Evolutionary conservation across 352 stramenopile species (phyloP).

Genomic region (Blastocystis sp.): DNA sequence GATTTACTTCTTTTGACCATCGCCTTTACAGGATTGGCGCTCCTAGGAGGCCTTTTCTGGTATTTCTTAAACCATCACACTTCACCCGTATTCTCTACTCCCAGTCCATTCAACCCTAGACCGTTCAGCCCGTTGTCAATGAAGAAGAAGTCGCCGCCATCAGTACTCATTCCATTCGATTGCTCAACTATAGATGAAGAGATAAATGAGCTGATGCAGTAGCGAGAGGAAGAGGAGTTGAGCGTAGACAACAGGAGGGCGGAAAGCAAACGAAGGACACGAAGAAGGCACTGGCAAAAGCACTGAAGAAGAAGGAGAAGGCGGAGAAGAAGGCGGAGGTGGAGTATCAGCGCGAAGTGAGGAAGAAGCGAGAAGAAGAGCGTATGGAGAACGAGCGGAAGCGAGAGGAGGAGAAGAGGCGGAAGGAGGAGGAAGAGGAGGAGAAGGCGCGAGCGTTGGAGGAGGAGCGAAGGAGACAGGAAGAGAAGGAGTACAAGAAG

Average conservation of each 20-base stretch:
- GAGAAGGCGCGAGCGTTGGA: neutral
- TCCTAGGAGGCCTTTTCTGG: conserved; percentile 13
- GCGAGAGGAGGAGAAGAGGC: conserved; percentile 13
- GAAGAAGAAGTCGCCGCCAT: conserved; percentile 21
- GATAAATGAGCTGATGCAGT: conserved; percentile 51
- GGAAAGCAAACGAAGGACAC: conserved; percentile 13
- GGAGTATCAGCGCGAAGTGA: conserved; percentile 44
- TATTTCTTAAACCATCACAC: conserved; percentile 42
- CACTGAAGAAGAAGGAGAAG: conserved; percentile 64
- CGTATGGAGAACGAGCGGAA: conserved; percentile 36
- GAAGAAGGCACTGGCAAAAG: conserved; percentile 61
- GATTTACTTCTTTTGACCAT: conserved; percentile 47
- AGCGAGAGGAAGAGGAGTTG: neutral
- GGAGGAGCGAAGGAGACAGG: conserved; percentile 47
- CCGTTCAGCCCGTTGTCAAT: neutral
- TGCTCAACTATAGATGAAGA: conserved; percentile 28
- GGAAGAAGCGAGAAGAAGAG: conserved; percentile 46
- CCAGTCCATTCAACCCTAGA: neutral
- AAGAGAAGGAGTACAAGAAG: conserved; percentile 58
- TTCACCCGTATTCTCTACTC: neutral
- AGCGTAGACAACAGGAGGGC: conserved; percentile 22
- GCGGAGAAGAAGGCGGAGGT: conserved; percentile 52
- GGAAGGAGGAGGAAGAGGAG: conserved; percentile 46
- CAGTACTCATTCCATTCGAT: neutral
- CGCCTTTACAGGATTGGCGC: conserved; percentile 29